A percentile compares a stretch with the other conserved stretches of the same genome.
phyloP scores from a whole-genome alignment of 306 rosid genomes.

The Elaeagnus macrophylla region DNA sequence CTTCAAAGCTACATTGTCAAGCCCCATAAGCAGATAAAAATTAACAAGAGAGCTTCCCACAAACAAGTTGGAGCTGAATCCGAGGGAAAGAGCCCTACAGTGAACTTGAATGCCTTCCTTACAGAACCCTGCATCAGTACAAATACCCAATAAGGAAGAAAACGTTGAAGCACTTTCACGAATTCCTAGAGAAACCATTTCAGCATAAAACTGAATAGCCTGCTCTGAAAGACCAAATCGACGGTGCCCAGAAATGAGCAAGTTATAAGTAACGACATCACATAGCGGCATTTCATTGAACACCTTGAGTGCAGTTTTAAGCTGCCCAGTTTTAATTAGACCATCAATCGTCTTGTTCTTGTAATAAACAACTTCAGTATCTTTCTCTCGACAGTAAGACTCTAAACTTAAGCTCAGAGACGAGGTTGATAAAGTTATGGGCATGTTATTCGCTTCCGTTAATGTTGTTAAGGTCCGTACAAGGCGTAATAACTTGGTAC shows the following conservation, averaged over 20 bases:
- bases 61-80: constrained; percentile 40
- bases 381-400: constrained; percentile 13
- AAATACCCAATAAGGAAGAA: constrained; percentile 43
- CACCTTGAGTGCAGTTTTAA: constrained; percentile 35
- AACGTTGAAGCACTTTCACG: constrained; percentile 53
- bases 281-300: constrained; percentile 46
- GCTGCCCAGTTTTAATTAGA: constrained; percentile 33
- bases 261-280: constrained; percentile 63
- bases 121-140: constrained; percentile 30
- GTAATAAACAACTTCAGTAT: constrained; percentile 26
- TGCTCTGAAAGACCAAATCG: constrained; percentile 25
- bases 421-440: constrained; percentile 11
- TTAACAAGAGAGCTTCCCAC: constrained; percentile 52
- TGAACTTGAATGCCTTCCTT: constrained; percentile 62
- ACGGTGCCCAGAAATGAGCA: constrained; percentile 52
- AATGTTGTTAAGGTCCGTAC: constrained; percentile 21
- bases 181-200: constrained; percentile 48
- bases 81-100: constrained; percentile 54
- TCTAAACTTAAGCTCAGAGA: constrained; percentile 4
- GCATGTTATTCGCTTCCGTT: constrained; percentile 1
- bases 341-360: constrained; percentile 40
- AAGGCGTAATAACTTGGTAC: constrained; percentile 5
- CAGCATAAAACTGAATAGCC: constrained; percentile 42
- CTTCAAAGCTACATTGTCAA: constrained; percentile 29
- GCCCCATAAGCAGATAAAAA: constrained; percentile 43